Percentiles rank a stretch among this genome's conserved stretches.
These are phyloP conservation scores for Tylopilus sp. DNA, from an alignment of 1,284 basidiomycete species.

Conservation along the genomic window DNA sequence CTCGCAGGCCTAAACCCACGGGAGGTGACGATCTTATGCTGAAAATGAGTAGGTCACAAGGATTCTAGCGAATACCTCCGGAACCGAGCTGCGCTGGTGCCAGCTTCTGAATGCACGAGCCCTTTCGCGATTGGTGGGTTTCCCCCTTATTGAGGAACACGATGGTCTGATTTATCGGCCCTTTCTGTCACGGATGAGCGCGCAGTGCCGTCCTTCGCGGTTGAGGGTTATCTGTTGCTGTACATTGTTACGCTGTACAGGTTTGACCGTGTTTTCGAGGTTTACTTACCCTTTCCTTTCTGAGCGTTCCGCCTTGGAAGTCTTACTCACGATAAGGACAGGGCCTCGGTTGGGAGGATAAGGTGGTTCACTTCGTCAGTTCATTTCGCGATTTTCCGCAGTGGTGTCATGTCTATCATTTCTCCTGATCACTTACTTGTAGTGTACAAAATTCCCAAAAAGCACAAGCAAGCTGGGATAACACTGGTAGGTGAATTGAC, in stretches of 20 bases:
- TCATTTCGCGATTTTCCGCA: slow-evolving; percentile 14
- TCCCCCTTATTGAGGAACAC: slow-evolving; percentile 11
- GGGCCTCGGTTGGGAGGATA: slow-evolving; percentile 25
- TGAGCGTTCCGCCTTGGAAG: neutral
- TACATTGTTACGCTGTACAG: neutral
- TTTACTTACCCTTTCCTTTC: too few species aligned
- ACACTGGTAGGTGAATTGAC: slow-evolving; percentile 8
- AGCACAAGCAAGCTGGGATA: slow-evolving; percentile 7
- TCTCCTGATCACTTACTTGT: neutral
- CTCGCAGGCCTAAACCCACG: slow-evolving; percentile 7
- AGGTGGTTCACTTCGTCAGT: slow-evolving; percentile 3
- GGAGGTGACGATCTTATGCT: neutral
- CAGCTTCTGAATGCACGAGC: slow-evolving; percentile 9
- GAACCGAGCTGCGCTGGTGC: slow-evolving; percentile 10
- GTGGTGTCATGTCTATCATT: slow-evolving; percentile 14
- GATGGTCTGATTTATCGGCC: slow-evolving; percentile 2
- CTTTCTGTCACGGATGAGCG: slow-evolving; percentile 5
- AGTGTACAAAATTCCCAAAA: slow-evolving; percentile 12
- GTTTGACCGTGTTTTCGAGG: neutral
- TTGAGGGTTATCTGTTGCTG: slow-evolving; percentile 1
- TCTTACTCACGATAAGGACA: slow-evolving; percentile 24
- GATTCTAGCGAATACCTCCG: slow-evolving; percentile 9
- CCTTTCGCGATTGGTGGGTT: slow-evolving; percentile 30
- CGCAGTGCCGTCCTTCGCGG: neutral
- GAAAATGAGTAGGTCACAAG: slow-evolving; percentile 13